A percentile compares a stretch with the other conserved stretches of the same genome.
Evolutionary conservation across 441 rosid genomes (phyloP).

Genomic region (Bocquillonia castaneifolia): DNA sequence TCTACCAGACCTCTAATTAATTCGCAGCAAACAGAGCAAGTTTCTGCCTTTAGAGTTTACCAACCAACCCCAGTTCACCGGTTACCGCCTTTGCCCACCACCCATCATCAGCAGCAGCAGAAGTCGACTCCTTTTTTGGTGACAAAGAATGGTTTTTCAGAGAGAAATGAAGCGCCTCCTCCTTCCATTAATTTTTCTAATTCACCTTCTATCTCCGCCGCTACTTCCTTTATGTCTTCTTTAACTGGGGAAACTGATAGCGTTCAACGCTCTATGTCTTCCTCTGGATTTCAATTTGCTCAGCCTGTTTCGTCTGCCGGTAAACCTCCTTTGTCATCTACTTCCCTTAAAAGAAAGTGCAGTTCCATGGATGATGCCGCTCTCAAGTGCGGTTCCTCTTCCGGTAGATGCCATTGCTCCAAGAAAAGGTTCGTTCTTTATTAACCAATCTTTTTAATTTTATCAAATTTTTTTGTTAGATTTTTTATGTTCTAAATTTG

Average conservation of each 20-base stretch:
- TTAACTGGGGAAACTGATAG: constrained; percentile 43
- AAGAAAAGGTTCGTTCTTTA: constrained; percentile 55
- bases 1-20: constrained; percentile 17
- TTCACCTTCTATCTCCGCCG: constrained; percentile 49
- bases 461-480: neutral
- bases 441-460: too few species aligned
- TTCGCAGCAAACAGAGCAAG: constrained; percentile 35
- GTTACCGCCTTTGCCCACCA: constrained; percentile 67
- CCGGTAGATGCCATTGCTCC: constrained; percentile 75
- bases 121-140: constrained; percentile 23
- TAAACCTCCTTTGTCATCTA: constrained; percentile 68
- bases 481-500: neutral
- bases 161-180: constrained; percentile 34
- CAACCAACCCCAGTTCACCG: constrained; percentile 61
- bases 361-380: constrained; percentile 49
- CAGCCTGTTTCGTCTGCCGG: constrained; percentile 46
- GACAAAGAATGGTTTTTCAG: constrained; percentile 27
- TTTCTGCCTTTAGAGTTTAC: constrained; percentile 60
- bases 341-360: constrained; percentile 57
- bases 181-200: constrained; percentile 51
- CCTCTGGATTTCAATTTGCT: constrained; percentile 46
- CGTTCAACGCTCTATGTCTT: constrained; percentile 31
- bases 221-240: constrained; percentile 63
- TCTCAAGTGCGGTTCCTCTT: constrained; percentile 51
- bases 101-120: constrained; percentile 14